Base-by-base conservation (phyloP, 2,329 filamentous ascomycete species). In the Mycosphaerella sp. region DNA sequence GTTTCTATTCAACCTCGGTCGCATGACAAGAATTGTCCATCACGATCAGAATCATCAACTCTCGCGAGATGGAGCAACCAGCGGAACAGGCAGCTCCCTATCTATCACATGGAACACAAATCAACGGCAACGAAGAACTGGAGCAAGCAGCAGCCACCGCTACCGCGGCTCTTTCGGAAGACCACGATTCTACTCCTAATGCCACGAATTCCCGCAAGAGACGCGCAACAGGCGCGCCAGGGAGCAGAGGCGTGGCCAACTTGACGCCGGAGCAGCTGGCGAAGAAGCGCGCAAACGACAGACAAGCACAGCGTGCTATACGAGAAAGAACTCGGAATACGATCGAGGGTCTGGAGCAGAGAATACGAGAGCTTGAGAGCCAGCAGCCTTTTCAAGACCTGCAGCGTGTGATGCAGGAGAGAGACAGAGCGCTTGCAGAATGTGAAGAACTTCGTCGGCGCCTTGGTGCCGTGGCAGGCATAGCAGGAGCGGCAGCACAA, bases 261-360 rank as follows among this genome's bases (percentile, higher is more conserved):
- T 78, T 95, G 67, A 95, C 89, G 9, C 87, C 89, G 5, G 87
- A 91, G 58, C 91, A 95, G 72, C 80, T 95, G 55, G 88, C 86
- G 31, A 87, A 90, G 71, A 96, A 95, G 76, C 80, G 91, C 60
- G 88, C 89, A 66, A 95, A 95, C 80, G 89, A 95, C 69, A 84
- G 89, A 54, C 88, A 95, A 70, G 89, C 89, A 31, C 89, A 95
- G 69, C 81, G 89, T 46, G 88, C 87, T 39, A 93, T 95, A 56
- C 80, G 89, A 41, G 87, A 92, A 73, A 82, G 89, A 52, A 93
- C 88, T 29, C 89, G 85, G 72, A 81, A 83, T 54, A 86, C 87
- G 69, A 93, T 93, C 62, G 87, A 92, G 67, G 74, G 73, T 6
- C 76, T 93, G 55, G 86, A 93, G 69, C 78, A 77, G 56, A 79